Base-by-base conservation (phyloP, 352 stramenopile species). In the Heterotrichella gracilis region DNA sequence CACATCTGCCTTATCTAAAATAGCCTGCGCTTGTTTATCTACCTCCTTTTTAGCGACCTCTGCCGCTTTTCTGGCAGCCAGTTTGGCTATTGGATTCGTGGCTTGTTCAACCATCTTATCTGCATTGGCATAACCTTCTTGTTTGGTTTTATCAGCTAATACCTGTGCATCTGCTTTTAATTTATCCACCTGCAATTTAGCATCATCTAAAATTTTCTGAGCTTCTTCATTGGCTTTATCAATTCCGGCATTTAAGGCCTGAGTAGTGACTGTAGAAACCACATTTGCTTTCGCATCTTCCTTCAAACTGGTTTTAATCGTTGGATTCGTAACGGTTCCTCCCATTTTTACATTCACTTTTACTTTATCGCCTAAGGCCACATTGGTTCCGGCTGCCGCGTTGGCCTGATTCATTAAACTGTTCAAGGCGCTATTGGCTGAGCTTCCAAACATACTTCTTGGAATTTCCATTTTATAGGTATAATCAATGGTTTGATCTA, bases 401-500 rank as follows among this genome's bases (percentile, higher is more conserved):
- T 53, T 53, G 32, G 32, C 32, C 32, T 53, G 32, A n/a, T n/a
- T 53, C 32, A 53, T 53, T 53, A 53, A 53, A 53, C 32, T n/a
- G 32, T 9, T 53, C 9, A 53, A n/a, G 32, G 32, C 32, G 9
- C 9, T 17, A n/a, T 53, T 53, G 32, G 32, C 32, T n/a, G 32
- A 9, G 32, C 32, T n/a, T 9, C 32, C 32, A 53, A 53, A 53
- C 32, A 53, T 53, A n/a, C 9, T n/a, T 17, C 32, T 9, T 9
- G 32, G 32, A 53, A 53, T 53, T 53, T 53, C 32, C 9, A 53
- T 9, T 53, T 53, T 53, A 9, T n/a, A 53, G 9, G 9, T 53
- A 53, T 53, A 53, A 53, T 53, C 32, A 53, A 53, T 53, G 32
- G 32, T 53, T 53, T 53, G 32, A 53, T 53, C 32, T n/a, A 53